phyloP scores from a whole-genome alignment of 495 filamentous ascomycete genomes.

The Tricharina praecox region DNA sequence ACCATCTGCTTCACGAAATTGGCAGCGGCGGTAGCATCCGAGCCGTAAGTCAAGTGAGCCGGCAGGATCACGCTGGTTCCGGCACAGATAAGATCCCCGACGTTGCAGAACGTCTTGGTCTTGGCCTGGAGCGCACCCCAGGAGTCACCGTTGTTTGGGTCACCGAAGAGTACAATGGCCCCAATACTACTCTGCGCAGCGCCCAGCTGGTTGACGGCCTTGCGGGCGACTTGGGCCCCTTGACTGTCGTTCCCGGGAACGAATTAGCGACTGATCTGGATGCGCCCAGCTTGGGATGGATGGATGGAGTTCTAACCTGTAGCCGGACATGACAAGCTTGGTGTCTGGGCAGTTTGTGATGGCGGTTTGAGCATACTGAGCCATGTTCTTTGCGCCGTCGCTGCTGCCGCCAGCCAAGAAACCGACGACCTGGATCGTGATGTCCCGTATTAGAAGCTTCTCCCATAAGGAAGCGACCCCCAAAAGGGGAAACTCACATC shows the following conservation, averaged over 20 bases:
- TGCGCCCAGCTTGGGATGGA: too few relatives aligned
- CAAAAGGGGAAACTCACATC: too few relatives aligned
- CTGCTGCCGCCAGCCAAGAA: neutral
- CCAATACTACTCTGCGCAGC: too few relatives aligned
- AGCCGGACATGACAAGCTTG: constrained; percentile 36
- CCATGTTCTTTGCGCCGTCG: neutral
- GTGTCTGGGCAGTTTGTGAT: constrained; percentile 40
- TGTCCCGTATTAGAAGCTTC: too few relatives aligned
- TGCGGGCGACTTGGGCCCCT: too few relatives aligned
- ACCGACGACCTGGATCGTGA: neutral
- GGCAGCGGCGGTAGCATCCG: constrained; percentile 9
- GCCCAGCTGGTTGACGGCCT: too few relatives aligned
- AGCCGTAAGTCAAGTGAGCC: constrained; percentile 4
- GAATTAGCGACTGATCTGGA: too few relatives aligned
- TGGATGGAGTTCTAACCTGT: too few relatives aligned
- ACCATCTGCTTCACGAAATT: constrained; percentile 3
- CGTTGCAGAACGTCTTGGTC: constrained; percentile 9
- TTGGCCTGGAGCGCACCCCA: constrained; percentile 5
- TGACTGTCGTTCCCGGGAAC: too few relatives aligned
- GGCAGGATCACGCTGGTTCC: constrained; percentile 8
- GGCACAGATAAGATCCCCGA: constrained; percentile 14
- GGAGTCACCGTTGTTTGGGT: constrained; percentile 16
- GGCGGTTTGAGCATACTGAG: constrained; percentile 31
- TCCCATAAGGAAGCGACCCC: too few relatives aligned
- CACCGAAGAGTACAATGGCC: constrained; percentile 17